These are phyloP conservation scores for Ceriops zippeliana DNA, from an alignment of 345 rosid species.

Conservation along the genomic window DNA sequence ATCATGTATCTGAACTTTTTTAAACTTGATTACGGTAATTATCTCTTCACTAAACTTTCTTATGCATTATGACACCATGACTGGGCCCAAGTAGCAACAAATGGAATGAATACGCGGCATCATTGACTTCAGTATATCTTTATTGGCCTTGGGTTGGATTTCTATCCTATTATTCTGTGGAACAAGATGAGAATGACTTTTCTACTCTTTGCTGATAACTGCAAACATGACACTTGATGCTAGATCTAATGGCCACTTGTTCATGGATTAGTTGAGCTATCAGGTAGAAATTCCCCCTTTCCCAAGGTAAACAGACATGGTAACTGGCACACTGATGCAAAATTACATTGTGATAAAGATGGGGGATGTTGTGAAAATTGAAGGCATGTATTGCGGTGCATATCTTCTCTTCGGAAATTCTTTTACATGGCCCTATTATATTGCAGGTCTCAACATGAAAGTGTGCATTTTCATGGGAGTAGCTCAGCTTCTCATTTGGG, in stretches of 20 bases:
- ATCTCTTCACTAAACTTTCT: slow-evolving; percentile 3
- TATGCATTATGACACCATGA: neutral
- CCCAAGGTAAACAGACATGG: too few species aligned
- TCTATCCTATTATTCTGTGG: too few species aligned
- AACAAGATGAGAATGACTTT: too few species aligned
- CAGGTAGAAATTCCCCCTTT: too few species aligned
- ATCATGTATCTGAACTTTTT: slow-evolving; percentile 77
- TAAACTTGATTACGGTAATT: slow-evolving; percentile 70
- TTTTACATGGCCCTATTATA: neutral
- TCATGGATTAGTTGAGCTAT: too few species aligned
- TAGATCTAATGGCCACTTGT: too few species aligned
- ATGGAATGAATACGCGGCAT: neutral
- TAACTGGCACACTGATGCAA: too few species aligned
- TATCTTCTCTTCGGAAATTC: neutral
- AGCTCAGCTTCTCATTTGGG: slow-evolving; percentile 74
- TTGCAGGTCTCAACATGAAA: slow-evolving; percentile 74
- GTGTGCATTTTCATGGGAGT: slow-evolving; percentile 61
- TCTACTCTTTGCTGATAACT: too few species aligned
- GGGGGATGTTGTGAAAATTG: too few species aligned
- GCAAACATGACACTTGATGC: too few species aligned
- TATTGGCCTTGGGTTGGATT: too few species aligned
- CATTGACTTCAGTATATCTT: neutral
- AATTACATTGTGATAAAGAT: too few species aligned
- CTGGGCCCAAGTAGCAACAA: neutral
- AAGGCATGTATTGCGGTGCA: neutral